Percentiles rank a stretch among this genome's conserved stretches.
These are phyloP conservation scores for Fagopyrum tataricum DNA, from an alignment of 148 eudicot genomes.

Conservation along the genomic window DNA sequence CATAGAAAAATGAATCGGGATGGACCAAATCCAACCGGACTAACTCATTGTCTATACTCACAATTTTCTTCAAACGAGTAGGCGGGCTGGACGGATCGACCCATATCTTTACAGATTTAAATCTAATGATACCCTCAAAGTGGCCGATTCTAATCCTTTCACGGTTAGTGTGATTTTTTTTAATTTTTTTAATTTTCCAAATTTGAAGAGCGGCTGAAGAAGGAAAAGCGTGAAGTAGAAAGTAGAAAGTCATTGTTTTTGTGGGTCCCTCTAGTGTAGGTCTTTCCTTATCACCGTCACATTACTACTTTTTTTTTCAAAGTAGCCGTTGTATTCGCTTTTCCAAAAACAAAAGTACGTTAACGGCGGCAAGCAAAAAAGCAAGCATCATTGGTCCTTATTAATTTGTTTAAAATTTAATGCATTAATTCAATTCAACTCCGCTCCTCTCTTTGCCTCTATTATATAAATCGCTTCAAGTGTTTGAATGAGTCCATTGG, in stretches of 20 bases:
- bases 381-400: not conserved
- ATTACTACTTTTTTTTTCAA: constrained; percentile 17
- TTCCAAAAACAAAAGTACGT: constrained; percentile 1
- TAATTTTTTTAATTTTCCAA: no score
- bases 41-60: no score
- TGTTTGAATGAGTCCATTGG: not conserved
- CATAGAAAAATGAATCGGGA: no score
- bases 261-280: not conserved
- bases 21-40: no score
- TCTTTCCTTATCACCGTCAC: constrained; percentile 6
- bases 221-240: not conserved
- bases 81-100: no score
- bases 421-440: not conserved
- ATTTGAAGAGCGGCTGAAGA: no score
- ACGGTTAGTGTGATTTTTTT: no score
- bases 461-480: not conserved
- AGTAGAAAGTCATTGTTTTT: no score
- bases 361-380: not conserved
- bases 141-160: no score
- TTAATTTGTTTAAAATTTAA: not conserved
- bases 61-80: no score
- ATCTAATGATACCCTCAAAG: no score
- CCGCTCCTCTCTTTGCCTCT: constrained; percentile 15
- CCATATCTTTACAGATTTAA: no score
- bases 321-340: constrained; percentile 32